Evolutionary conservation across 495 filamentous ascomycete species (phyloP).

Genomic region (Xylaria grammica): DNA sequence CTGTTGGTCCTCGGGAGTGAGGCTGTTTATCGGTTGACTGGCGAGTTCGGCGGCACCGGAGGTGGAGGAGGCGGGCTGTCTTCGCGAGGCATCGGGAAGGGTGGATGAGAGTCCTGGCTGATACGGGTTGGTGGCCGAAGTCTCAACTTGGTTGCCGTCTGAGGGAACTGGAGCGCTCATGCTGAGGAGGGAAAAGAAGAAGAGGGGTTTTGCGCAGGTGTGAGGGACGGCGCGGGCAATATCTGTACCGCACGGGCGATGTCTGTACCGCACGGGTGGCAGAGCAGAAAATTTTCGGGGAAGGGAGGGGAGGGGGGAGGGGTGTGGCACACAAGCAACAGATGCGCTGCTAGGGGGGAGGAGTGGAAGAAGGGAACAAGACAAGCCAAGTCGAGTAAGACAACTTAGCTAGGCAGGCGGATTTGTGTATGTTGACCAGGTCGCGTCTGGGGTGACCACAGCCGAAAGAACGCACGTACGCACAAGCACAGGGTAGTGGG

Average conservation of each 20-base stretch:
- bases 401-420: slow-evolving; percentile 42
- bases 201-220: slow-evolving; percentile 33
- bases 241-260: slow-evolving; percentile 38
- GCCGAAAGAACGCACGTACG: slow-evolving; percentile 22
- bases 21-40: slow-evolving; percentile 79
- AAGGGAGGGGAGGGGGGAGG: no score
- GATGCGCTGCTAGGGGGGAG: slow-evolving; percentile 32
- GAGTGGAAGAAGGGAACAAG: slow-evolving; percentile 32
- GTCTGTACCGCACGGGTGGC: slow-evolving; percentile 33
- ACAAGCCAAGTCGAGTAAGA: slow-evolving; percentile 28
- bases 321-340: slow-evolving; percentile 40
- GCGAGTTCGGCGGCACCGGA: slow-evolving; percentile 85
- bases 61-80: slow-evolving; percentile 66
- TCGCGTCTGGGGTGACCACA: slow-evolving; percentile 26
- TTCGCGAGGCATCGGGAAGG: slow-evolving; percentile 58
- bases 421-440: slow-evolving; percentile 21
- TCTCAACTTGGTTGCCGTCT: slow-evolving; percentile 35
- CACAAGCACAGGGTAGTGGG: slow-evolving; percentile 15
- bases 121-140: slow-evolving; percentile 39
- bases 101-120: slow-evolving; percentile 40
- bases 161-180: slow-evolving; percentile 58
- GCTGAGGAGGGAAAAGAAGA: slow-evolving; percentile 43
- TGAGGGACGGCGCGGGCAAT: slow-evolving; percentile 37
- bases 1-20: slow-evolving; percentile 32
- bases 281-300: slow-evolving; percentile 37